Conservation (phyloP, 2,329 filamentous ascomycete genomes). For the Alternaria solani region DNA sequence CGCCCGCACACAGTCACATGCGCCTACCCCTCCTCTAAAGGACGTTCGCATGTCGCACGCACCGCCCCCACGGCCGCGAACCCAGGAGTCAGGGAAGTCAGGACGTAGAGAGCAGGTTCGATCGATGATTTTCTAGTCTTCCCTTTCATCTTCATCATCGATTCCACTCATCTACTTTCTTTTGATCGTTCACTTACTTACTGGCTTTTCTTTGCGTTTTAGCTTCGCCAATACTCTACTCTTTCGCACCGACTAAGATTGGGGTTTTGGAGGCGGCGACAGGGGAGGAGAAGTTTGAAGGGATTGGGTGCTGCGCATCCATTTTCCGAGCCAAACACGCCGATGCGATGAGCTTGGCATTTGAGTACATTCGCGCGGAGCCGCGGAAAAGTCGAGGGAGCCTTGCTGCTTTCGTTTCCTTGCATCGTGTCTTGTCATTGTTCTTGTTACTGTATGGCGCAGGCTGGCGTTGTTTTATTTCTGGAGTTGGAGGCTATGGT, state of each 20-base stretch:
- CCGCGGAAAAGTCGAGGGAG: not conserved
- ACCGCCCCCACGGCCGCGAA: slow-evolving; percentile 42
- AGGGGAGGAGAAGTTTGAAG: slow-evolving; percentile 16
- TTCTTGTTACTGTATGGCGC: slow-evolving; percentile 18
- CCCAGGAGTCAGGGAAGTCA: slow-evolving; percentile 31
- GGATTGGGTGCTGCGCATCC: slow-evolving; percentile 30
- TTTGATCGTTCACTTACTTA: slow-evolving; percentile 38
- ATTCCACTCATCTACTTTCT: slow-evolving; percentile 29
- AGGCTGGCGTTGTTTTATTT: slow-evolving; percentile 10
- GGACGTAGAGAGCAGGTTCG: slow-evolving; percentile 51
- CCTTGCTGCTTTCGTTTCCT: slow-evolving; percentile 2
- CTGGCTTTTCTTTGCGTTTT: slow-evolving; percentile 34
- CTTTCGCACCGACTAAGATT: slow-evolving; percentile 32
- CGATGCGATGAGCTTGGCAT: slow-evolving; percentile 3
- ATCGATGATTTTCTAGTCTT: slow-evolving; percentile 52
- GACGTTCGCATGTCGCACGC: slow-evolving; percentile 36
- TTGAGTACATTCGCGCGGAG: not conserved
- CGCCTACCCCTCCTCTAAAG: slow-evolving; percentile 43
- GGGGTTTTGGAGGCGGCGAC: slow-evolving; percentile 25
- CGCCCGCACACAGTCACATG: slow-evolving; percentile 43
- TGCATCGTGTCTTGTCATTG: slow-evolving; percentile 8
- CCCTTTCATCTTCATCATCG: slow-evolving; percentile 30
- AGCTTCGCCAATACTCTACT: slow-evolving; percentile 29
- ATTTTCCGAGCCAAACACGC: slow-evolving; percentile 4
- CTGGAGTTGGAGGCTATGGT: slow-evolving; percentile 15